Conservation (phyloP, 2,329 filamentous ascomycete genomes). For the Periconia sp. region DNA sequence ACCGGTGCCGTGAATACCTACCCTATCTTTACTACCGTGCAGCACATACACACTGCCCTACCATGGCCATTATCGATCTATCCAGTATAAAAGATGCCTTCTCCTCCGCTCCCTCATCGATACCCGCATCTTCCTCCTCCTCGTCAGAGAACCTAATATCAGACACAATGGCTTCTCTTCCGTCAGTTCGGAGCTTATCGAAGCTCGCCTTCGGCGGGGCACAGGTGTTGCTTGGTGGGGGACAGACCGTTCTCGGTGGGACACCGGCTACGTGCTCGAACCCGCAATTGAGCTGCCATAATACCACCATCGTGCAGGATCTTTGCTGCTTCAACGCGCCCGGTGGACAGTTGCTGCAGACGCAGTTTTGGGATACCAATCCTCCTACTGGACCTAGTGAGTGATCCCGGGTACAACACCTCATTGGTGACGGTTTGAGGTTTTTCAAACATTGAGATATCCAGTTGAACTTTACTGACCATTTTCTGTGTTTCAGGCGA, state of each 20-base stretch:
- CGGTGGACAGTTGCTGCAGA: slow-evolving; percentile 70
- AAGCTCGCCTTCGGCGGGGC: slow-evolving; percentile 41
- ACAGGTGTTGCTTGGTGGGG: slow-evolving; percentile 34
- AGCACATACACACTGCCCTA: background rate
- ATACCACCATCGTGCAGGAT: slow-evolving; percentile 61
- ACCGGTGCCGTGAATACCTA: background rate
- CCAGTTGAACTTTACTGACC: background rate
- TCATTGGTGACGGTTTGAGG: too few relatives aligned
- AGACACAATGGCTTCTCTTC: slow-evolving; percentile 30
- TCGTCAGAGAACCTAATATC: background rate
- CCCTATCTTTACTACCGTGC: background rate
- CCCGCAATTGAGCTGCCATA: slow-evolving; percentile 63
- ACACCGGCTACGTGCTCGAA: slow-evolving; percentile 35
- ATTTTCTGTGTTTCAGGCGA: background rate
- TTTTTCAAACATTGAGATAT: too few relatives aligned
- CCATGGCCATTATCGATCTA: slow-evolving; percentile 3
- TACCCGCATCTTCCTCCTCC: slow-evolving; percentile 21
- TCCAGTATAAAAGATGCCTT: background rate
- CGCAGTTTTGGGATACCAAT: slow-evolving; percentile 75
- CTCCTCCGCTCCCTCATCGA: background rate
- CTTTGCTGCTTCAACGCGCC: slow-evolving; percentile 76
- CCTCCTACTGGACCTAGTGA: slow-evolving; percentile 64
- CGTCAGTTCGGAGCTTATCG: slow-evolving; percentile 39
- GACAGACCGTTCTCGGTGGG: slow-evolving; percentile 28
- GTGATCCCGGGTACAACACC: too few relatives aligned